Evolutionary conservation across 2,329 filamentous ascomycete species (phyloP).

Genomic region (Aplosporella prunicola): DNA sequence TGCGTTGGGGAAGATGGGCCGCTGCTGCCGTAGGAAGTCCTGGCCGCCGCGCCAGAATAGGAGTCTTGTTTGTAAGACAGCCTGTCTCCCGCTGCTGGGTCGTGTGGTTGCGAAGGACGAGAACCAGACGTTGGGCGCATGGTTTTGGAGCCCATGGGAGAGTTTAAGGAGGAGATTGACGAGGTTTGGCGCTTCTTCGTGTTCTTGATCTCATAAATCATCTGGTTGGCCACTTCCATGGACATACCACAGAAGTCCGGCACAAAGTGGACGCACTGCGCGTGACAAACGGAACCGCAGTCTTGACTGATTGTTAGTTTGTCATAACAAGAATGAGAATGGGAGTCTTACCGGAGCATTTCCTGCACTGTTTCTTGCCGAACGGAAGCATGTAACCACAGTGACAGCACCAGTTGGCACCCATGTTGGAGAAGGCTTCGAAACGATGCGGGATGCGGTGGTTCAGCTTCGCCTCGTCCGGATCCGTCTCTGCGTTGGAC

Average conservation of each 20-base stretch:
- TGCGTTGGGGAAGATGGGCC: slow-evolving; percentile 40
- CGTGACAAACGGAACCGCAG: slow-evolving; percentile 85
- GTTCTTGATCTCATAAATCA: slow-evolving; percentile 74
- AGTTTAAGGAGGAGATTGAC: slow-evolving; percentile 40
- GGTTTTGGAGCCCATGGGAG: slow-evolving; percentile 54
- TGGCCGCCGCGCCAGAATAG: slow-evolving; percentile 33
- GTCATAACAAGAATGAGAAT: slow-evolving; percentile 1
- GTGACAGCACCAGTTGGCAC: slow-evolving; percentile 98
- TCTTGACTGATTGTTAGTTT: slow-evolving; percentile 43
- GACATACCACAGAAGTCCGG: slow-evolving; percentile 99
- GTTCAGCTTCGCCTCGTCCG: slow-evolving; percentile 99
- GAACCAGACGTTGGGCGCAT: slow-evolving; percentile 49
- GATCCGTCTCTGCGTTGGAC: slow-evolving; percentile 95
- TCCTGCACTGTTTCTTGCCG: slow-evolving; percentile 88
- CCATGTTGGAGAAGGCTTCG: slow-evolving; percentile 92
- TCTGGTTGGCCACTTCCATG: slow-evolving; percentile 93
- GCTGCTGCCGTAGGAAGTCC: slow-evolving; percentile 35
- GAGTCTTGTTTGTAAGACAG: slow-evolving; percentile 41
- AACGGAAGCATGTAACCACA: slow-evolving; percentile 94
- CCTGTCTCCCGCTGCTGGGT: slow-evolving; percentile 31
- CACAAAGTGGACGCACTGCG: slow-evolving; percentile 85
- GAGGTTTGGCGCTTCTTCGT: slow-evolving; percentile 60
- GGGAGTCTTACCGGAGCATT: slow-evolving; percentile 64
- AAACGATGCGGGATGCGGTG: slow-evolving; percentile 97
- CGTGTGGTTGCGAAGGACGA: slow-evolving; percentile 29